Conservation (phyloP, 2,329 filamentous ascomycete species). For the Ophiostoma ulmi region DNA sequence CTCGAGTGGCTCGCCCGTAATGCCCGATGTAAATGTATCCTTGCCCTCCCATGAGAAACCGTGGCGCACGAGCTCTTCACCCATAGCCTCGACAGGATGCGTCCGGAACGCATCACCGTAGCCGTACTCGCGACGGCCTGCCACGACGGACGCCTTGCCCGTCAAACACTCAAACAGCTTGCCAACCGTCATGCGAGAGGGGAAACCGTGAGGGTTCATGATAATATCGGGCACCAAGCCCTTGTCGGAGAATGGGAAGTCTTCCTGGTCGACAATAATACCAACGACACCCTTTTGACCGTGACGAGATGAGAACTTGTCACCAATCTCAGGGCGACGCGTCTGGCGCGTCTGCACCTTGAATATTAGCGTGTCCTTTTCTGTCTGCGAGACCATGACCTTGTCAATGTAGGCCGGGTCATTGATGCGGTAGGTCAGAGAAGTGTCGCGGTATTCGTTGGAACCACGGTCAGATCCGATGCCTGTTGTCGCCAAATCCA, state of each 20-base stretch:
- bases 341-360: slow-evolving; percentile 98
- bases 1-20: slow-evolving; percentile 88
- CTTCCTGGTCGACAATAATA: slow-evolving; percentile 92
- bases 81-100: slow-evolving; percentile 83
- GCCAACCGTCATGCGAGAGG: slow-evolving; percentile 97
- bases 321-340: slow-evolving; percentile 85
- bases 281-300: slow-evolving; percentile 97
- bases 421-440: slow-evolving; percentile 73
- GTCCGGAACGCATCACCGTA: slow-evolving; percentile 74
- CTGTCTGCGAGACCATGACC: slow-evolving; percentile 86
- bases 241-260: slow-evolving; percentile 89
- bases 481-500: slow-evolving; percentile 68
- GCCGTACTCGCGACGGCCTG: slow-evolving; percentile 82
- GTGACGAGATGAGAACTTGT: slow-evolving; percentile 98
- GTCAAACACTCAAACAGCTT: slow-evolving; percentile 94
- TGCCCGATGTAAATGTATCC: slow-evolving; percentile 90
- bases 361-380: slow-evolving; percentile 78
- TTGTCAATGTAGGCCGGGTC: slow-evolving; percentile 92
- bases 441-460: slow-evolving; percentile 61
- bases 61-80: slow-evolving; percentile 72
- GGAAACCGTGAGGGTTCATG: slow-evolving; percentile 99
- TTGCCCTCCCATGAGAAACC: slow-evolving; percentile 97
- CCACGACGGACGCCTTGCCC: slow-evolving; percentile 85
- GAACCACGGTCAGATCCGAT: slow-evolving; percentile 62
- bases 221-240: slow-evolving; percentile 97